phyloP scores from a whole-genome alignment of 2,329 filamentous ascomycete genomes.

The Tolypocladium endophyticum region DNA sequence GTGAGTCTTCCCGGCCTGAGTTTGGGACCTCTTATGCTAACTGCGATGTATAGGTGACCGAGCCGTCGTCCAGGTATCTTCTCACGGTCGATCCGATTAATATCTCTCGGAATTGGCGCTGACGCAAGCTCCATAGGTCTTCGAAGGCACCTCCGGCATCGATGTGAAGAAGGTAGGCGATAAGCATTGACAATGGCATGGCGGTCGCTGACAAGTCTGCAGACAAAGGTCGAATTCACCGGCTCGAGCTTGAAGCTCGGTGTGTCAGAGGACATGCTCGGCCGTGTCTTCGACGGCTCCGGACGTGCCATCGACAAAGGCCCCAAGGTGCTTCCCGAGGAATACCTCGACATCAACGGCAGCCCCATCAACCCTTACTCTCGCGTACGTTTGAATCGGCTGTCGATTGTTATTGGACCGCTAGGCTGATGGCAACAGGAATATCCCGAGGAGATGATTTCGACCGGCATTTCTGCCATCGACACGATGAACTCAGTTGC shows the following conservation, averaged over 20 bases:
- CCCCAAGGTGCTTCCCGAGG: slow-evolving; percentile 93
- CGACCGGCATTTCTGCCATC: slow-evolving; percentile 97
- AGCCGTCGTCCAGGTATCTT: slow-evolving; percentile 81
- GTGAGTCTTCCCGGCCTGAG: slow-evolving; percentile 35
- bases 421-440: slow-evolving; percentile 44
- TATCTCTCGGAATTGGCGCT: slow-evolving; percentile 7
- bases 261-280: slow-evolving; percentile 98
- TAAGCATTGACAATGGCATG: not conserved
- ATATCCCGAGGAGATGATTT: slow-evolving; percentile 99
- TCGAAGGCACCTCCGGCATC: slow-evolving; percentile 92
- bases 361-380: slow-evolving; percentile 98
- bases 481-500: slow-evolving; percentile 98
- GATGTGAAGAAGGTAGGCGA: slow-evolving; percentile 89
- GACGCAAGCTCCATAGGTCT: slow-evolving; percentile 53
- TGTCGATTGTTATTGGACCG: not conserved
- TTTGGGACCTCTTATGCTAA: not conserved
- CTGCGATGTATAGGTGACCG: slow-evolving; percentile 56
- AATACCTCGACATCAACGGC: slow-evolving; percentile 98
- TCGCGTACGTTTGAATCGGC: slow-evolving; percentile 46
- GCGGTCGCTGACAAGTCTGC: slow-evolving; percentile 14
- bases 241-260: slow-evolving; percentile 96
- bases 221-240: slow-evolving; percentile 97
- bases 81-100: not conserved
- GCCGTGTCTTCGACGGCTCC: slow-evolving; percentile 96
- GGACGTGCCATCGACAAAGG: slow-evolving; percentile 98